These are phyloP conservation scores for Cercospora zeae-maydis DNA, from an alignment of 2,329 filamentous ascomycete genomes.

Conservation along the genomic window DNA sequence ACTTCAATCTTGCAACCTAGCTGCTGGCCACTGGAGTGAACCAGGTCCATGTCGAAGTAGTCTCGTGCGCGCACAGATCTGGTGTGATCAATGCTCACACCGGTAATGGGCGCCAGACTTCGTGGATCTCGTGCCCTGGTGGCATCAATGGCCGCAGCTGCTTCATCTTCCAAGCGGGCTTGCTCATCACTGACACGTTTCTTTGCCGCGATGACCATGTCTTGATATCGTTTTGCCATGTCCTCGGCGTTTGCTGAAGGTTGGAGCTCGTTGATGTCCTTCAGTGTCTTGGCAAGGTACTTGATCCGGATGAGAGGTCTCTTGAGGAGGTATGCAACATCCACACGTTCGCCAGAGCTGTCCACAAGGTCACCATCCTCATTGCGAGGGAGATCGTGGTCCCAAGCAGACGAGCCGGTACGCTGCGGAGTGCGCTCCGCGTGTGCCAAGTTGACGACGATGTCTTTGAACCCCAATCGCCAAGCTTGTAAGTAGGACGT, in stretches of 20 bases:
- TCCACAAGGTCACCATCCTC: conserved; percentile 56
- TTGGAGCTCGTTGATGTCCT: conserved; percentile 58
- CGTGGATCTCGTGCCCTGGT: conserved; percentile 74
- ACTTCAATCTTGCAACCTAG: conserved; percentile 87
- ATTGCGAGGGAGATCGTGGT: conserved; percentile 56
- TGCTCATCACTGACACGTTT: conserved; percentile 69
- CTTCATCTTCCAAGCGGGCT: conserved; percentile 76
- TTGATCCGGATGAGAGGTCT: conserved; percentile 83
- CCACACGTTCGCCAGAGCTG: conserved; percentile 79
- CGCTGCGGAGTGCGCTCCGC: conserved; percentile 47
- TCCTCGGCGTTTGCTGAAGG: conserved; percentile 57
- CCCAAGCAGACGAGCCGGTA: conserved; percentile 46
- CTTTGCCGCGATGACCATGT: conserved; percentile 71
- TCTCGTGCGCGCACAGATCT: conserved; percentile 87
- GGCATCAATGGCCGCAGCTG: conserved; percentile 77
- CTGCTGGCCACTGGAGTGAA: conserved; percentile 84
- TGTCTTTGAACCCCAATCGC: conserved; percentile 89
- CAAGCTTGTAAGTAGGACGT: conserved; percentile 81
- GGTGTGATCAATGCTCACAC: conserved; percentile 67
- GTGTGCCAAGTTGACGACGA: conserved; percentile 87
- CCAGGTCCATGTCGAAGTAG: conserved; percentile 78
- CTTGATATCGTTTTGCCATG: conserved; percentile 62
- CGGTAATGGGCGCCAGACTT: conserved; percentile 67
- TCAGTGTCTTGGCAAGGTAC: conserved; percentile 78
- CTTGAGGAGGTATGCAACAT: conserved; percentile 90